A percentile compares a stretch with the other conserved stretches of the same genome.
Conservation (phyloP, 73 alveolate genomes). For the Paraurostyla sp. region DNA sequence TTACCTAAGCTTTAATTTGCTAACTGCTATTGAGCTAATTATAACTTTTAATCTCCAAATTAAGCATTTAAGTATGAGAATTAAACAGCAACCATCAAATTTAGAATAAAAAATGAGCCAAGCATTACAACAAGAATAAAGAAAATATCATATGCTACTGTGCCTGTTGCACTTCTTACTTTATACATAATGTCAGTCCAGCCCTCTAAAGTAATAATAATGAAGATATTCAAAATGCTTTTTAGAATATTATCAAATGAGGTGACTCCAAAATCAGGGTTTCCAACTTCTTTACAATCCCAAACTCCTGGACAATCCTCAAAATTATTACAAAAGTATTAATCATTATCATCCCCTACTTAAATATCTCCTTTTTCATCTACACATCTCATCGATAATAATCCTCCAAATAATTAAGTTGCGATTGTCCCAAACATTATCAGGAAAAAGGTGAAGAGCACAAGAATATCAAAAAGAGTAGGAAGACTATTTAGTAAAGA, state of each 20-base stretch:
- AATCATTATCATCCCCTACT: slow-evolving; percentile 19
- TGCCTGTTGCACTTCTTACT: slow-evolving; percentile 32
- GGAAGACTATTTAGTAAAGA: slow-evolving; percentile 82
- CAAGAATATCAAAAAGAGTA: slow-evolving; percentile 75
- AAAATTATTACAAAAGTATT: slow-evolving; percentile 23
- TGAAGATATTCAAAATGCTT: slow-evolving; percentile 70
- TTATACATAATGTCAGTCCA: slow-evolving; percentile 72
- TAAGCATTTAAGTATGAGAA: slow-evolving; percentile 38
- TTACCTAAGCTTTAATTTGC: too few relatives aligned
- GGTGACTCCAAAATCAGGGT: slow-evolving; percentile 70
- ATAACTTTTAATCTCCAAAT: slow-evolving; percentile 27
- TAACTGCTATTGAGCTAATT: too few relatives aligned
- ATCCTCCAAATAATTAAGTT: slow-evolving; percentile 81
- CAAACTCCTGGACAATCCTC: neutral
- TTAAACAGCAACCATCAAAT: slow-evolving; percentile 74
- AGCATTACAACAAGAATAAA: slow-evolving; percentile 53
- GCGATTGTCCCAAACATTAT: slow-evolving; percentile 85
- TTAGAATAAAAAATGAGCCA: slow-evolving; percentile 74
- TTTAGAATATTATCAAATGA: slow-evolving; percentile 67
- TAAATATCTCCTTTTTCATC: slow-evolving; percentile 15
- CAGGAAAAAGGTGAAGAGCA: slow-evolving; percentile 76
- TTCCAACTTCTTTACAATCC: slow-evolving; percentile 23
- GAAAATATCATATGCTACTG: slow-evolving; percentile 52
- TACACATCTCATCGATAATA: slow-evolving; percentile 68
- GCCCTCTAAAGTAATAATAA: slow-evolving; percentile 68